A percentile compares a stretch with the other conserved stretches of the same genome.
These are phyloP conservation scores for Eucalyptus globulus DNA, from an alignment of 345 rosid genomes.

Conservation along the genomic window DNA sequence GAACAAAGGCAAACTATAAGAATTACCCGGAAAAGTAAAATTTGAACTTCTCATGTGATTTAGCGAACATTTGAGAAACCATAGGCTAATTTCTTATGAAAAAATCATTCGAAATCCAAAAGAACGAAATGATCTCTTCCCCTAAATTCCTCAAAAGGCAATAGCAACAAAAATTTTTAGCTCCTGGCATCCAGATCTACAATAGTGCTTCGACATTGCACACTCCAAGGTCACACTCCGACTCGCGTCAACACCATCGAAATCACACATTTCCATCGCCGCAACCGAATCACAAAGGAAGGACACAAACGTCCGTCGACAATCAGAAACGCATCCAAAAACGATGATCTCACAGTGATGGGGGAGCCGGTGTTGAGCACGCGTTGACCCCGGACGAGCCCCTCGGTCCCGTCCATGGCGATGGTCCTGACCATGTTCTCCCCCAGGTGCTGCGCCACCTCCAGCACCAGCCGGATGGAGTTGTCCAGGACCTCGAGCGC, in stretches of 20 bases:
- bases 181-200: neutral
- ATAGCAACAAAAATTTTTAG: neutral
- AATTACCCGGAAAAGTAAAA: neutral
- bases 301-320: neutral
- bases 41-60: neutral
- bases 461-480: constrained; percentile 67
- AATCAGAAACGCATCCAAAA: neutral
- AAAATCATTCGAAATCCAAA: neutral
- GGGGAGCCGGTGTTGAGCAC: constrained; percentile 94
- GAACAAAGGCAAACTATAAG: neutral
- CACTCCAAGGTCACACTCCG: neutral
- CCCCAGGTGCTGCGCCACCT: constrained; percentile 97
- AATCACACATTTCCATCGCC: neutral
- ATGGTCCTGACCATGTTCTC: constrained; percentile 76
- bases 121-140: neutral
- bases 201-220: neutral
- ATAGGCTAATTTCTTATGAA: neutral
- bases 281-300: neutral
- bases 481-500: constrained; percentile 83
- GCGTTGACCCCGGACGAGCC: constrained; percentile 68
- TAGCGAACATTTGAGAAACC: neutral
- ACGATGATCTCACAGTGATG: constrained; percentile 47
- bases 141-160: neutral
- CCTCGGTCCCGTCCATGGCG: constrained; percentile 96
- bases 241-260: neutral